Evolutionary conservation across 768 basidiomycete genomes (phyloP), one percentile per base, ranked within the genome.

Genomic region (Gymnopilus dilepis): DNA sequence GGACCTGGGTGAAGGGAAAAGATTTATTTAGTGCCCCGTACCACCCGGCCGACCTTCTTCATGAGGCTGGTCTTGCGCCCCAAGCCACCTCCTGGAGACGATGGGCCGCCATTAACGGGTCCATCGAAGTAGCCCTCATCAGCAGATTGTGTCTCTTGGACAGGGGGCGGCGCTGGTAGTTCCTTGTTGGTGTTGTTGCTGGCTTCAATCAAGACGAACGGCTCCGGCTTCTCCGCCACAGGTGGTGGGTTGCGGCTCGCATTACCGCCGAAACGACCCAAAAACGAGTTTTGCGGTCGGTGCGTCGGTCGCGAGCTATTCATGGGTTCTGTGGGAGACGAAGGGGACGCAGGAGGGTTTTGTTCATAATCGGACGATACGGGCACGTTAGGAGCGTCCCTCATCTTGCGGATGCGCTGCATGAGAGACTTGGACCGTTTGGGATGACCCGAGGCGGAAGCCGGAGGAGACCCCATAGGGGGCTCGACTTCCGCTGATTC

Each of bases 401-500:
- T 87, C 91, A 94, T 94, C 75, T 87, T 91, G 60, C 91, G 87
- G 71, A 95, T 91, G 58, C 93, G 90, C 47, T 94, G 90, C 85
- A 95, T 94, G 64, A 95, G 77, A 13, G 91, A 93, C 74, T 87
- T 93, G 66, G 85, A 86, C 28, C 93, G 89, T 72, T 89, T 90
- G 8, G 89, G 85, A 37, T 77, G 76, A 33, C 75, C 79, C n/a
- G 81, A 77, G 17, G 80, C 77, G 22, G 72, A 68, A 22, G 77
- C 71, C 21, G 82, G 80, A 6, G 84, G 80, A 6, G 79, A 80
- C 15, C 75, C 70, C 8, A 72, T 59, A 59, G 81, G 61, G 53
- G 81, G 73, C 60, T 76, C 68, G 59, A 75, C 68, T 37, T 78
- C 75, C 61, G 76, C 63, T 28, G 77, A 69, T 24, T 89, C 88